Evolutionary conservation across 805 yeast species (phyloP).

Genomic region (Candida chilensis): DNA sequence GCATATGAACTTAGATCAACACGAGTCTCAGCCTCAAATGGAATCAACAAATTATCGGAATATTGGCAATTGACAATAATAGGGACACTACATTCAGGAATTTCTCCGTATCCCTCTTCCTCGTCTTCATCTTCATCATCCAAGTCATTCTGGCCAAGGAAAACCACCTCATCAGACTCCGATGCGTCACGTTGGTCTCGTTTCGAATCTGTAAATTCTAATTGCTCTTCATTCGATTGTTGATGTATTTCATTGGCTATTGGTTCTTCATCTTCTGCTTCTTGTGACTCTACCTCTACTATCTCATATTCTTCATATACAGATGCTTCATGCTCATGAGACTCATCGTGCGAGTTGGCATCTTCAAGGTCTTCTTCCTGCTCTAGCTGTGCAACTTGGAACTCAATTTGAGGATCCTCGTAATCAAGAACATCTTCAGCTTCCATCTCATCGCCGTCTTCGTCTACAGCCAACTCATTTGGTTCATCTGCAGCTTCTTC

Average conservation of each 20-base stretch:
- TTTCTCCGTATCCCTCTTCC: background rate
- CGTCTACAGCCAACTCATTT: background rate
- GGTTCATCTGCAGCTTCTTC: background rate
- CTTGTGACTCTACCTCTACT: too few relatives aligned
- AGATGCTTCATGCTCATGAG: too few relatives aligned
- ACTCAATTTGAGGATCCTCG: too few relatives aligned
- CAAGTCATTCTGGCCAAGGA: too few relatives aligned
- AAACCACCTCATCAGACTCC: too few relatives aligned
- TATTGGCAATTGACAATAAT: background rate
- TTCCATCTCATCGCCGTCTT: background rate
- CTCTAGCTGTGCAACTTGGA: background rate
- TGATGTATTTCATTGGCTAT: background rate
- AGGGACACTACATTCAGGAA: background rate
- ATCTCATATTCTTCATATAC: too few relatives aligned
- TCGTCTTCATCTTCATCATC: background rate
- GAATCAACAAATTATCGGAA: background rate
- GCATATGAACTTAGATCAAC: background rate
- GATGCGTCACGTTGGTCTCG: too few relatives aligned
- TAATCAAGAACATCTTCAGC: background rate
- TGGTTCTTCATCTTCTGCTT: too few relatives aligned
- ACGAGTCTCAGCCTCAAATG: background rate
- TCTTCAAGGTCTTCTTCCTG: background rate
- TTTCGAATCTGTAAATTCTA: too few relatives aligned
- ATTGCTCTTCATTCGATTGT: too few relatives aligned
- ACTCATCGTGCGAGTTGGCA: too few relatives aligned